Base-by-base conservation (phyloP, 2,329 filamentous ascomycete species). In the Pseudodiploospora longispora region DNA sequence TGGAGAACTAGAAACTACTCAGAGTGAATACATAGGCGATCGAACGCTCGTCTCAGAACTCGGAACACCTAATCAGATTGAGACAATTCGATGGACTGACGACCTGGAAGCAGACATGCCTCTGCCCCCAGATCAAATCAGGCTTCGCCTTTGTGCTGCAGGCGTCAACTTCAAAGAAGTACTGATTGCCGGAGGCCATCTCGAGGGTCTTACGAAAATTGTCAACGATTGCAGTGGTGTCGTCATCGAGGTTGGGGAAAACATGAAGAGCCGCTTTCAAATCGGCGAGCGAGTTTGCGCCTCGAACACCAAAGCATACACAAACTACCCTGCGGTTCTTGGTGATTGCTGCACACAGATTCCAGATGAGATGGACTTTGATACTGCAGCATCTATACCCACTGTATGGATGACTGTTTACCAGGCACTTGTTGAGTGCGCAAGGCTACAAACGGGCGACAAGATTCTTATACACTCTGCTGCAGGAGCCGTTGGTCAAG, bases 391-490 rank as follows among this genome's bases (percentile, higher is more conserved):
- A 6, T 40, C 39, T 6, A 42, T 51, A 19, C 44, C 38, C 6
- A 32, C 47, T 8, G 43, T 46, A 4, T 46, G 36, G 29, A 32
- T 33, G 3, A 50, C 47, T 3, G 49, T 43, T 5, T 42, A 33
- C 19, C 36, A 46, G 30, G 39, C 40, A 2, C 44, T 51, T 9
- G 37, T 41, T 10, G 40, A 50, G 4, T 31, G 36, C 27, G 49
- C 44, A 2, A 37, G 47, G 2, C 53, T 73, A 1, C 41, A 51
- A 6, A 52, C 55, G 1, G 64, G 62, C 10, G 60, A 63, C 34
- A 49, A 38, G 4, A 49, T 64, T 3, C 55, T 66, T 1, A 58
- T 64, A 27, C 62, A 65, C 35, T 47, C 55, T 1, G 62, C 54
- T 4, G 47, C 52, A 3, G 60, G 60, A 9, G 58, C 57, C 6